Evolutionary conservation across 164 flowering plant species (phyloP).

Genomic region (Vitis amurensis): DNA sequence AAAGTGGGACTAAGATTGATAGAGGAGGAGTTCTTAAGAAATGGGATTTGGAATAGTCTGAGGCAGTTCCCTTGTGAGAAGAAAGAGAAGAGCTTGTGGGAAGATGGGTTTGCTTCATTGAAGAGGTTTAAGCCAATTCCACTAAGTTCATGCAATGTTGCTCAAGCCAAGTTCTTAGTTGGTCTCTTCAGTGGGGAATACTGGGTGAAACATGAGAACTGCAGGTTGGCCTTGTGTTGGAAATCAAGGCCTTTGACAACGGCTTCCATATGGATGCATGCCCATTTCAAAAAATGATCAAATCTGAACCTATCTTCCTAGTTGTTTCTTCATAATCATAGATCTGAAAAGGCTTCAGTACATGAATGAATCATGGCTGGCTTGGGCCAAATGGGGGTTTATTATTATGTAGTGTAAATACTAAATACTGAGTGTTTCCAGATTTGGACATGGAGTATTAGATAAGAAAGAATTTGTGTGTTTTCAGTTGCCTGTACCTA

Average conservation of each 20-base stretch:
- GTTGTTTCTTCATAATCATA: too few species aligned
- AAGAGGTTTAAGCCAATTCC: slow-evolving; percentile 23
- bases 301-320: too few species aligned
- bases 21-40: slow-evolving; percentile 28
- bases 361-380: too few species aligned
- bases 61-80: slow-evolving; percentile 16
- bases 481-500: too few species aligned
- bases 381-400: too few species aligned
- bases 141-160: slow-evolving; percentile 29
- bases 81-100: slow-evolving; percentile 16
- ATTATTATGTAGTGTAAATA: too few species aligned
- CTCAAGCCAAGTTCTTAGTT: slow-evolving; percentile 39
- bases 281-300: neutral
- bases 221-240: slow-evolving; percentile 39
- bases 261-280: slow-evolving; percentile 37
- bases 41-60: slow-evolving; percentile 21
- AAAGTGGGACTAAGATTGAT: slow-evolving; percentile 16
- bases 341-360: too few species aligned
- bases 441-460: too few species aligned
- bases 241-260: slow-evolving; percentile 33
- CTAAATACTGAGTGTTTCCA: too few species aligned
- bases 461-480: too few species aligned
- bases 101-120: slow-evolving; percentile 16
- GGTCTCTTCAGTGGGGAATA: slow-evolving; percentile 32
- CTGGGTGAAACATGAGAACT: slow-evolving; percentile 37